Evolutionary conservation across 768 basidiomycete species (phyloP).

Genomic region (Sporobolomyces phaffii): DNA sequence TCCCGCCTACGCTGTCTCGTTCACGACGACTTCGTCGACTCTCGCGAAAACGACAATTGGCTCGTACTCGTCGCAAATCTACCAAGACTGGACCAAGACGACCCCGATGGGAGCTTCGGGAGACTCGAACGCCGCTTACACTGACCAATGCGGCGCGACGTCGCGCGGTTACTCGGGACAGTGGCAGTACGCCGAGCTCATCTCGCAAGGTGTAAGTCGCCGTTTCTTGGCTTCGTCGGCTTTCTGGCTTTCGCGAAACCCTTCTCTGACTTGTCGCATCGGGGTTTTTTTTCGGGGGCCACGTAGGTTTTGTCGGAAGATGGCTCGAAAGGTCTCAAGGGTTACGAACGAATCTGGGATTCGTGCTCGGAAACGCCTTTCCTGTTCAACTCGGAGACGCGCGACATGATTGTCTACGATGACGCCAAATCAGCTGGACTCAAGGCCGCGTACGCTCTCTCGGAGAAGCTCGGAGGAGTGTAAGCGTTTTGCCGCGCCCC

Average conservation of each 20-base stretch:
- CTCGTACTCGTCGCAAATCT: not conserved
- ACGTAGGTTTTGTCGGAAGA: slow-evolving; percentile 15
- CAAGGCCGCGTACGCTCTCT: slow-evolving; percentile 16
- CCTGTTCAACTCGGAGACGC: slow-evolving; percentile 24
- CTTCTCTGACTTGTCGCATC: not conserved
- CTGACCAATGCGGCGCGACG: slow-evolving; percentile 25
- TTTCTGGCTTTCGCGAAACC: too few relatives aligned
- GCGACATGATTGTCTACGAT: slow-evolving; percentile 29
- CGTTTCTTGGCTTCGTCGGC: not conserved
- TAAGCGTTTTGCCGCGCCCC: not conserved
- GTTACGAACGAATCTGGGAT: slow-evolving; percentile 28
- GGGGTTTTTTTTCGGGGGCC: not conserved
- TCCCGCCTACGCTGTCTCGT: slow-evolving; percentile 25
- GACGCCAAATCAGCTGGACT: not conserved
- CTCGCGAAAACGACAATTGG: slow-evolving; percentile 8
- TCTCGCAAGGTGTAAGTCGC: slow-evolving; percentile 8
- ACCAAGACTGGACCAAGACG: slow-evolving; percentile 12
- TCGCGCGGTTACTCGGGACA: slow-evolving; percentile 15
- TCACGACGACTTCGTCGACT: slow-evolving; percentile 21
- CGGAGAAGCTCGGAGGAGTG: slow-evolving; percentile 16
- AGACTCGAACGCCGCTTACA: slow-evolving; percentile 20
- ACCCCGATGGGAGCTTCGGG: slow-evolving; percentile 18
- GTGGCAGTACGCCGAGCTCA: slow-evolving; percentile 22
- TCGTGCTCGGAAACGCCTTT: slow-evolving; percentile 30
- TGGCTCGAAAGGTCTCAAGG: slow-evolving; percentile 7